These are phyloP conservation scores for Chaetothyriales sp. DNA, from an alignment of 2,329 filamentous ascomycete genomes.

Conservation along the genomic window DNA sequence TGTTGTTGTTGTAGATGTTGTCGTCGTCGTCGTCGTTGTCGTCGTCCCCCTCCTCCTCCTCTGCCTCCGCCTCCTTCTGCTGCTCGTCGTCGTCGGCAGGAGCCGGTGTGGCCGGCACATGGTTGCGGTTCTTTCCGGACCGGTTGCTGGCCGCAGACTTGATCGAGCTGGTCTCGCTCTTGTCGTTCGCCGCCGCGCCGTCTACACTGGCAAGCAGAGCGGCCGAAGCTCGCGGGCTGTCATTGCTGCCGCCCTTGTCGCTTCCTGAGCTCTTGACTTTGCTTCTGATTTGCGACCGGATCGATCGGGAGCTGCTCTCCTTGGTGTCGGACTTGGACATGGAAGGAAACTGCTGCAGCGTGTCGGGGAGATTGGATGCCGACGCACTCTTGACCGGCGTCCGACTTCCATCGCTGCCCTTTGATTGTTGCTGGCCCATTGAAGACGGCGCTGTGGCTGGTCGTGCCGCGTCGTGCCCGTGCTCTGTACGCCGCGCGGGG, in stretches of 20 bases:
- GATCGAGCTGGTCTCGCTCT: constrained; percentile 60
- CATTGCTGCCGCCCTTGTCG: constrained; percentile 34
- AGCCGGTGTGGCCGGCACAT: constrained; percentile 17
- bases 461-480: too few species aligned
- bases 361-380: constrained; percentile 33
- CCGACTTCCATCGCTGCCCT: constrained; percentile 39
- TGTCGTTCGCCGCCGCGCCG: constrained; percentile 38
- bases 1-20: too few species aligned
- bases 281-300: constrained; percentile 66
- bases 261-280: constrained; percentile 60
- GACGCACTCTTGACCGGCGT: constrained; percentile 31
- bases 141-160: constrained; percentile 23
- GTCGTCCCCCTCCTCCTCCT: too few species aligned
- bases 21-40: too few species aligned
- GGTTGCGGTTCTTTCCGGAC: constrained; percentile 9
- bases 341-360: constrained; percentile 75
- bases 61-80: too few species aligned
- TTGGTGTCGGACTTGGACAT: constrained; percentile 88
- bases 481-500: background rate
- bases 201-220: constrained; percentile 51
- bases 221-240: constrained; percentile 68
- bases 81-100: constrained; percentile 13
- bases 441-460: constrained; percentile 15
- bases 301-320: constrained; percentile 66
- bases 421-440: constrained; percentile 42